phyloP scores from a whole-genome alignment of 2,329 filamentous ascomycete species.

The Cylindrodendrum hubeiense region DNA sequence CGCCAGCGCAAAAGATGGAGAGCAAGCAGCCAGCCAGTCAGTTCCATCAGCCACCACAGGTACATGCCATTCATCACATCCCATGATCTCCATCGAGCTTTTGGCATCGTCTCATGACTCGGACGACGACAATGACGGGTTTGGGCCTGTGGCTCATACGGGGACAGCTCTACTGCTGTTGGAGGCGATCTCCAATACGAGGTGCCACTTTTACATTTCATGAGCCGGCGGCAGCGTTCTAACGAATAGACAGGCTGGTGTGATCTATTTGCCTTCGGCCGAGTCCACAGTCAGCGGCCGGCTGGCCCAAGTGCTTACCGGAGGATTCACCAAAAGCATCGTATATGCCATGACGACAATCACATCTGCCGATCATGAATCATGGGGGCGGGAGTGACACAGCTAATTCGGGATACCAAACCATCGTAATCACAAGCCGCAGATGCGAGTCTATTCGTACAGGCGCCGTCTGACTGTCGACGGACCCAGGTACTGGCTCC shows the following conservation, averaged over 20 bases:
- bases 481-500: background rate
- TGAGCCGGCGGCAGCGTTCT: background rate
- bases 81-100: background rate
- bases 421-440: no score
- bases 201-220: conserved; percentile 10
- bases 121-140: background rate
- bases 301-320: conserved; percentile 14
- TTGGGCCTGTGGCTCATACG: background rate
- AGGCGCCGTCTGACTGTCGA: background rate
- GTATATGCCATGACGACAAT: background rate
- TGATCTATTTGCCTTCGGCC: background rate
- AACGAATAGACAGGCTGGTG: conserved; percentile 14
- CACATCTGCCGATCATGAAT: background rate
- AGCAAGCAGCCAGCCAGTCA: no score
- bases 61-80: background rate
- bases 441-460: no score
- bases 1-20: background rate
- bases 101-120: background rate
- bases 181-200: conserved; percentile 6
- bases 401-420: background rate
- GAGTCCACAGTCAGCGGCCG: background rate
- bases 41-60: background rate
- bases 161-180: background rate
- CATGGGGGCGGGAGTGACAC: background rate
- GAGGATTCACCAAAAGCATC: background rate